Evolutionary conservation across 805 yeast genomes (phyloP).

Genomic region (Candida nemodendra): DNA sequence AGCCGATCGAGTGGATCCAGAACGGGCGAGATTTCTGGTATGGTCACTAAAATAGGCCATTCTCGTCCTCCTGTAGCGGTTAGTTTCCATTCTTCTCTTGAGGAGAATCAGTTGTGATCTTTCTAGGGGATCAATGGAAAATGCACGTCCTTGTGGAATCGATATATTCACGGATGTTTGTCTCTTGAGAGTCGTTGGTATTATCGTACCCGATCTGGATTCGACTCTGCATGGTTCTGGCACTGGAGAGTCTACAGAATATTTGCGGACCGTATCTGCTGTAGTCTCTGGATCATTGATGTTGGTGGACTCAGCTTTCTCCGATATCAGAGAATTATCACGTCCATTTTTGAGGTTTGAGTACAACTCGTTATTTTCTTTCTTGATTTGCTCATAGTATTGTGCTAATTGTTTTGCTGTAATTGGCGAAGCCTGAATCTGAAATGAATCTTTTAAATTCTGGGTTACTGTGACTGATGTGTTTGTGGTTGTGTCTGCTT

Average conservation of each 20-base stretch:
- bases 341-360: slow-evolving; percentile 15
- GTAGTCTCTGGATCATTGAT: slow-evolving; percentile 7
- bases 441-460: neutral
- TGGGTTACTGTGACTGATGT: neutral
- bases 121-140: slow-evolving; percentile 32
- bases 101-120: slow-evolving; percentile 32
- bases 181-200: neutral
- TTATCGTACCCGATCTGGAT: slow-evolving; percentile 1
- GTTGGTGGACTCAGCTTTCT: slow-evolving; percentile 15
- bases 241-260: neutral
- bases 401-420: slow-evolving; percentile 29
- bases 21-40: slow-evolving; percentile 26
- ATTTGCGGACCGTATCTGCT: neutral
- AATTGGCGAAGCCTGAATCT: slow-evolving; percentile 14
- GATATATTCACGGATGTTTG: neutral
- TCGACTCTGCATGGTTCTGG: neutral
- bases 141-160: neutral
- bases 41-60: slow-evolving; percentile 39
- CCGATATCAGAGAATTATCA: slow-evolving; percentile 2
- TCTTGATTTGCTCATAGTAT: slow-evolving; percentile 27
- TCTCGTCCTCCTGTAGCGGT: slow-evolving; percentile 47
- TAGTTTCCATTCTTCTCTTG: slow-evolving; percentile 40
- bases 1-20: slow-evolving; percentile 9
- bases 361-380: slow-evolving; percentile 20
- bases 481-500: neutral